Evolutionary conservation across 345 rosid species (phyloP).

Genomic region (Brassica cretica): DNA sequence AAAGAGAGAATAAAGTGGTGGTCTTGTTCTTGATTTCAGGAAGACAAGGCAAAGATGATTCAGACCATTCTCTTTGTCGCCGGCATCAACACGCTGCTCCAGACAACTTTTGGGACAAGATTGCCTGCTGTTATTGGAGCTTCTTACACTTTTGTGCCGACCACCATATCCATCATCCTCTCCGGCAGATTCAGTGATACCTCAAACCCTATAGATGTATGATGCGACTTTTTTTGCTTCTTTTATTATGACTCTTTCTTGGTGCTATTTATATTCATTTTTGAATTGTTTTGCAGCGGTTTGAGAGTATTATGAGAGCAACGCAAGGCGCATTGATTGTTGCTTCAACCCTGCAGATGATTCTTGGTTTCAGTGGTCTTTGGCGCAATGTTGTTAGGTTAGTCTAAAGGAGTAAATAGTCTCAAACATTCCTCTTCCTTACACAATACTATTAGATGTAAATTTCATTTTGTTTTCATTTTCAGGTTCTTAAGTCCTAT

Average conservation of each 20-base stretch:
- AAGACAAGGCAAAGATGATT: slow-evolving; percentile 91
- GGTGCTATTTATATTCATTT: background rate
- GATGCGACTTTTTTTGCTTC: slow-evolving; percentile 1
- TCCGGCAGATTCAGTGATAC: slow-evolving; percentile 77
- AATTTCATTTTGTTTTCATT: no score
- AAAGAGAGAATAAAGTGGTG: background rate
- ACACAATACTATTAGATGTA: no score
- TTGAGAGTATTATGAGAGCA: slow-evolving; percentile 85
- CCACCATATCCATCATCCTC: slow-evolving; percentile 92
- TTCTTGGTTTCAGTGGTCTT: slow-evolving; percentile 55
- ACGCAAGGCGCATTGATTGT: slow-evolving; percentile 93
- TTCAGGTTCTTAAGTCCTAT: no score
- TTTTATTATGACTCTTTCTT: slow-evolving; percentile 5
- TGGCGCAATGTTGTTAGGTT: slow-evolving; percentile 96
- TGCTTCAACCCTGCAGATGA: slow-evolving; percentile 78
- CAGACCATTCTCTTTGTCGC: slow-evolving; percentile 94
- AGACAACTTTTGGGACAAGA: slow-evolving; percentile 74
- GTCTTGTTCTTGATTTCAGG: slow-evolving; percentile 36
- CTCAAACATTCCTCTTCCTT: background rate
- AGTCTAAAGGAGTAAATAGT: slow-evolving; percentile 9
- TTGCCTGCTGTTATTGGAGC: slow-evolving; percentile 95
- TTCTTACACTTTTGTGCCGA: slow-evolving; percentile 86
- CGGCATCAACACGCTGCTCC: slow-evolving; percentile 92
- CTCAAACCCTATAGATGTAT: slow-evolving; percentile 68
- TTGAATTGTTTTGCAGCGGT: slow-evolving; percentile 52